A percentile compares a stretch with the other conserved stretches of the same genome.
phyloP scores from a whole-genome alignment of 2,329 filamentous ascomycete species.

The Oidium heveae region DNA sequence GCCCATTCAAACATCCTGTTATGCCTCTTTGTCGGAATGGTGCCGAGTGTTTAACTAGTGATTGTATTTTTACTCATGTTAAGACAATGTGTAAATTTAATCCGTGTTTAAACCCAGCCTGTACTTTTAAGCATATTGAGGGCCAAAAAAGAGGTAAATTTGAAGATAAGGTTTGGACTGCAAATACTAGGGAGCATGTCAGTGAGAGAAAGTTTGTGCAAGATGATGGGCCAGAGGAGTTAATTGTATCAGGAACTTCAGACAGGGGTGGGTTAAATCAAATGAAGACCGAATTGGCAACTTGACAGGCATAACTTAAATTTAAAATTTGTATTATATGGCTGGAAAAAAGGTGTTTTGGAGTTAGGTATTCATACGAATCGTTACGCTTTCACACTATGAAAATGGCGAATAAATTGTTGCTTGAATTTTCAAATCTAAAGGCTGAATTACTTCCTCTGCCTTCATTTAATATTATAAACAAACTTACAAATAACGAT shows the following conservation, averaged over 20 bases:
- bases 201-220: slow-evolving; percentile 77
- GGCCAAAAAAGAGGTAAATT: slow-evolving; percentile 65
- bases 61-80: slow-evolving; percentile 78
- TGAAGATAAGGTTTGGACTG: slow-evolving; percentile 77
- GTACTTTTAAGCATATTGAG: slow-evolving; percentile 71
- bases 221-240: slow-evolving; percentile 33
- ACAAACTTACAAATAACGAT: too few species aligned
- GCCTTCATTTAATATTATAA: too few species aligned
- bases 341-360: background rate
- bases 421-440: too few species aligned
- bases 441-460: too few species aligned
- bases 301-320: background rate
- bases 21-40: slow-evolving; percentile 82
- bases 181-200: slow-evolving; percentile 39
- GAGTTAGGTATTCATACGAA: background rate
- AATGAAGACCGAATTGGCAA: background rate
- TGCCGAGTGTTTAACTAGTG: slow-evolving; percentile 53
- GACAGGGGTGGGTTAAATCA: slow-evolving; percentile 4
- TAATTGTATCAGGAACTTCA: slow-evolving; percentile 12
- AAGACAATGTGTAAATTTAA: slow-evolving; percentile 71
- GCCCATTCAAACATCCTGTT: slow-evolving; percentile 68
- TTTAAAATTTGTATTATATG: background rate
- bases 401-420: too few species aligned
- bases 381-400: too few species aligned
- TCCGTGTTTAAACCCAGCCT: slow-evolving; percentile 73